Evolutionary conservation across 306 rosid species (phyloP), one percentile per base, ranked within the genome.

Genomic region (Cicer pinnatifidum): DNA sequence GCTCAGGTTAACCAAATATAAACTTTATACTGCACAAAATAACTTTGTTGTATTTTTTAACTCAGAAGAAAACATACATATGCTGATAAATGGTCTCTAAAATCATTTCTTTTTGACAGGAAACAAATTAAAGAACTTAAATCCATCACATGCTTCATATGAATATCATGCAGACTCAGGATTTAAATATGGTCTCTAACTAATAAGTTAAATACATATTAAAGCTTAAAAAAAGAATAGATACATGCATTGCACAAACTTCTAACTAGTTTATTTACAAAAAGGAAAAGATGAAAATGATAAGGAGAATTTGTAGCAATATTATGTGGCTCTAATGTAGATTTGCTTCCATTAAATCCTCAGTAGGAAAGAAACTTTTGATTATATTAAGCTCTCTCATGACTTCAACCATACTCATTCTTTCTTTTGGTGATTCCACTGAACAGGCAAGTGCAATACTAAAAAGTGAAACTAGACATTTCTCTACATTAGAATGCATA

Each of bases 361-460:
- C 19, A 3, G 53, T 17, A 44, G 43, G 47, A 19, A 67, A 67
- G 72, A 46, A 67, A 47, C 72, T 43, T n/a, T 20, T 84, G 3
- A 81, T 72, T 9, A 0, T 23, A 60, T 69, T 63, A 15, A 84
- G 79, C 38, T 75, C 84, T 10, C 11, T 67, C 0, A 5, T 40
- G 37, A 78, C 84, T 20, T 85, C 56, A 19, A 38, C 28, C 46
- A 60, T 75, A 33, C 33, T 16, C 77, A 75, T 71, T 72, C 88
- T 67, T 52, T 66, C 79, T 33, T 70, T 75, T 1, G 73, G 81
- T 6, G 74, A 81, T 19, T 75, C 79, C 12, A 38, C 3, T 2
- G 83, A 78, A n/a, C 83, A 70, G 7, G 70, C 72, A 68, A 84
- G 81, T 69, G 58, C 81, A 47, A 77, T 74, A 13, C 28, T 56